Percentiles rank a stretch among this genome's conserved stretches.
Conservation (phyloP, 2,329 filamentous ascomycete species). For the Byssoonygena ceratinophila region DNA sequence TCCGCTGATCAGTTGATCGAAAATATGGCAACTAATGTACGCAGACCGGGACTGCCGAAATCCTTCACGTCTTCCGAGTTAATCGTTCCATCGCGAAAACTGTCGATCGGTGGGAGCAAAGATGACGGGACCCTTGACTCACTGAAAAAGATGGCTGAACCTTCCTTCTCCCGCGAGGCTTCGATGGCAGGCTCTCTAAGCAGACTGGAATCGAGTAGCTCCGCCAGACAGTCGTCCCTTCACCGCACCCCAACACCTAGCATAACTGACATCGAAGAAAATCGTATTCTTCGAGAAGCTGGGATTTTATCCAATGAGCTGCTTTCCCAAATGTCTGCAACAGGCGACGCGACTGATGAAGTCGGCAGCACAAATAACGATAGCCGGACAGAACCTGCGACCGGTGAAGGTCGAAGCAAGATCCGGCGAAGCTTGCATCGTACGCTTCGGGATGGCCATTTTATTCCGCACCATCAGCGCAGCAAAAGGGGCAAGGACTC, state of each 20-base stretch:
- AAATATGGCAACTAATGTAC: conserved; percentile 20
- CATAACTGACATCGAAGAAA: conserved; percentile 53
- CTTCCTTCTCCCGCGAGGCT: conserved; percentile 28
- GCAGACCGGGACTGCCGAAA: conserved; percentile 26
- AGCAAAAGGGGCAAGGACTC: conserved; percentile 69
- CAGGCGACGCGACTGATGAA: conserved; percentile 24
- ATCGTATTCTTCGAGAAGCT: conserved; percentile 55
- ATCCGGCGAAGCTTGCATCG: conserved; percentile 80
- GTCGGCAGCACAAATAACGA: conserved; percentile 30
- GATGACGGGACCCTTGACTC: conserved; percentile 24
- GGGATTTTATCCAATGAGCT: conserved; percentile 46
- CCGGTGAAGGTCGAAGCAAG: conserved; percentile 51
- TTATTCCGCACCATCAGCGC: conserved; percentile 56
- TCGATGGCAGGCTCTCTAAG: conserved; percentile 33
- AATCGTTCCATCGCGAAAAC: conserved; percentile 21
- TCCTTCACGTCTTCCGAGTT: conserved; percentile 28
- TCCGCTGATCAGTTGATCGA: conserved; percentile 19
- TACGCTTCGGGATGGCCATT: conserved; percentile 69
- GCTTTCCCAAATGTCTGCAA: conserved; percentile 9
- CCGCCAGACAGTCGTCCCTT: conserved; percentile 28
- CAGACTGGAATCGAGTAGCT: conserved; percentile 28
- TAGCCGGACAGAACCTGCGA: conserved; percentile 29
- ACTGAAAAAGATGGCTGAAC: conserved; percentile 19
- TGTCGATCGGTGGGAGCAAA: conserved; percentile 21
- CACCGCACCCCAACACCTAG: conserved; percentile 29